Evolutionary conservation across 345 rosid species (phyloP).

Genomic region (Bruguiera sexangula): DNA sequence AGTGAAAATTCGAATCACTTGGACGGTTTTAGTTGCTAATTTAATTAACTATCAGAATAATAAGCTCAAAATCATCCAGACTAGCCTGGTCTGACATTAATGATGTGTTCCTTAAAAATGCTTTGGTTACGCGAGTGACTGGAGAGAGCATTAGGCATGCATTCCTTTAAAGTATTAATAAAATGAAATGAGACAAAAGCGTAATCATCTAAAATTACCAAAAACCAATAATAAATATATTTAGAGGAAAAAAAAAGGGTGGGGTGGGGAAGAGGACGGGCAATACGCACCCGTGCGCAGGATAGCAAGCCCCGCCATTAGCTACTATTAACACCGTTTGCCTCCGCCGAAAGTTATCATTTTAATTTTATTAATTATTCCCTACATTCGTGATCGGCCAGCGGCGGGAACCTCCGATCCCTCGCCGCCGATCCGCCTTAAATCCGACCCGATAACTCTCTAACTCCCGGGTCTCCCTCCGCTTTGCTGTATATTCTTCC

Average conservation of each 20-base stretch:
- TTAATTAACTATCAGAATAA: too few relatives aligned
- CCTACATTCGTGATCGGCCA: constrained; percentile 41
- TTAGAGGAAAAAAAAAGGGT: background rate
- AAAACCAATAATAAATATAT: too few relatives aligned
- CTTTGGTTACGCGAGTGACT: too few relatives aligned
- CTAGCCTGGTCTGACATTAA: too few relatives aligned
- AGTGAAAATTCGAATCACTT: too few relatives aligned
- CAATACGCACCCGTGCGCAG: constrained; percentile 27
- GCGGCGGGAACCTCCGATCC: constrained; percentile 39
- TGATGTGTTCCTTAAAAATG: too few relatives aligned
- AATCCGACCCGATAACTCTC: background rate
- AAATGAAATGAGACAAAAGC: too few relatives aligned
- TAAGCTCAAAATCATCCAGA: too few relatives aligned
- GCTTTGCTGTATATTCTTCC: constrained; percentile 7
- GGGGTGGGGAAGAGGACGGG: constrained; percentile 6
- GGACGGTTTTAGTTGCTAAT: too few relatives aligned
- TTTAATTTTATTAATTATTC: constrained; percentile 32
- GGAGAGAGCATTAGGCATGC: too few relatives aligned
- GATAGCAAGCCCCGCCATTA: constrained; percentile 38
- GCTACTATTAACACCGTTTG: constrained; percentile 49
- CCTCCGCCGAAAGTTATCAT: constrained; percentile 42
- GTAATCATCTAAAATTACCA: too few relatives aligned
- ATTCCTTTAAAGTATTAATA: too few relatives aligned
- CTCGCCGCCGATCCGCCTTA: constrained; percentile 39
- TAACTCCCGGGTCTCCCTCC: constrained; percentile 6